Evolutionary conservation across 2,329 filamentous ascomycete species (phyloP).

Genomic region (Neocatenulostroma microsporum): DNA sequence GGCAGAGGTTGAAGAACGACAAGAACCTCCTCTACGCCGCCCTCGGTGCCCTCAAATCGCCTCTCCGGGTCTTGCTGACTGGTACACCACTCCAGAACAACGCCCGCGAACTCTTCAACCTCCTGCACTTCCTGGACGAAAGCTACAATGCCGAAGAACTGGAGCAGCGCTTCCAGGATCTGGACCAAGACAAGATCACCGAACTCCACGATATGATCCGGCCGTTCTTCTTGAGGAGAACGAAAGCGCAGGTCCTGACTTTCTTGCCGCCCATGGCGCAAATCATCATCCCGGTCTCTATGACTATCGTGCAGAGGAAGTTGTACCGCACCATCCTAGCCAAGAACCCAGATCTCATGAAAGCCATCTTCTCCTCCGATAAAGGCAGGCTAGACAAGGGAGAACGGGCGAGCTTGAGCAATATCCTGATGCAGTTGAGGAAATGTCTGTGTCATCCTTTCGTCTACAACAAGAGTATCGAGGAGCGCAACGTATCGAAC

Average conservation of each 20-base stretch:
- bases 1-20: conserved; percentile 91
- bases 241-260: conserved; percentile 81
- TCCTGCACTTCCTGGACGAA: conserved; percentile 87
- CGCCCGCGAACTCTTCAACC: conserved; percentile 85
- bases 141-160: conserved; percentile 60
- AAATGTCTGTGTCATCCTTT: conserved; percentile 96
- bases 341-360: conserved; percentile 82
- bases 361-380: conserved; percentile 65
- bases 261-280: conserved; percentile 91
- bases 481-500: conserved; percentile 63
- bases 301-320: conserved; percentile 88
- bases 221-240: conserved; percentile 63
- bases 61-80: conserved; percentile 79
- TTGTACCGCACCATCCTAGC: conserved; percentile 88
- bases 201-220: conserved; percentile 77
- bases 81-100: conserved; percentile 93
- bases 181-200: conserved; percentile 74
- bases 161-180: conserved; percentile 65
- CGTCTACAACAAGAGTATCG: conserved; percentile 81
- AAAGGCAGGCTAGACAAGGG: conserved; percentile 47
- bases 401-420: conserved; percentile 77
- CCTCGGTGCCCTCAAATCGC: conserved; percentile 63
- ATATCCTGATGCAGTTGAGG: conserved; percentile 88
- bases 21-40: conserved; percentile 71
- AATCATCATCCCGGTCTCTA: conserved; percentile 90